Conservation (phyloP, 192 early-diverging fungal genomes). For the Gigaspora rosea region DNA sequence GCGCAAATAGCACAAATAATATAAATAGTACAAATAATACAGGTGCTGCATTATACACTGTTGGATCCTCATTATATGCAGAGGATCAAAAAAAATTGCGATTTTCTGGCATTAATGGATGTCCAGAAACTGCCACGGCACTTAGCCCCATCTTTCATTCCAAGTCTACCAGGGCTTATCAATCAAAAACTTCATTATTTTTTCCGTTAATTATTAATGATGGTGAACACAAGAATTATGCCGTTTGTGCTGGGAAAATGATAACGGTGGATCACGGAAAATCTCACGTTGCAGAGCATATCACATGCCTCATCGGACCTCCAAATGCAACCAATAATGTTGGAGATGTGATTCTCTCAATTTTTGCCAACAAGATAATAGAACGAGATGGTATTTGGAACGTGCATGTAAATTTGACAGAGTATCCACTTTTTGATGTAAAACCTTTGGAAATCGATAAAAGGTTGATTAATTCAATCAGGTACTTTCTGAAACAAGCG, state of each 20-base stretch:
- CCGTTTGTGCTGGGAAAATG: constrained; percentile 11
- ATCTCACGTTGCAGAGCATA: constrained; percentile 25
- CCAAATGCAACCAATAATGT: not conserved
- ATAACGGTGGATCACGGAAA: constrained; percentile 15
- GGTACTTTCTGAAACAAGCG: constrained; percentile 23
- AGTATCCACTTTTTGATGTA: constrained; percentile 16
- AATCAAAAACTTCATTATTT: constrained; percentile 12
- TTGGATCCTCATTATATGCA: not conserved
- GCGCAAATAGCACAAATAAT: no score
- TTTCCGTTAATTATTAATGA: constrained; percentile 17
- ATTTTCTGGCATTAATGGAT: constrained; percentile 10
- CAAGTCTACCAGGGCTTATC: not conserved
- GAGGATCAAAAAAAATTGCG: constrained; percentile 19
- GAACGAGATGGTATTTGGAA: not conserved
- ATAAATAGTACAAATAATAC: not conserved
- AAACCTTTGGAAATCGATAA: not conserved
- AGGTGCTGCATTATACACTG: not conserved
- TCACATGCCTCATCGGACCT: constrained; percentile 27
- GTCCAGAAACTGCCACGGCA: not conserved
- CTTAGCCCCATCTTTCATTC: constrained; percentile 15
- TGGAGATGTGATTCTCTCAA: constrained; percentile 15
- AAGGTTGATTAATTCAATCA: constrained; percentile 11
- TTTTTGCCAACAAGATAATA: constrained; percentile 17
- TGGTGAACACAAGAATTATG: constrained; percentile 1
- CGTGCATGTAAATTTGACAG: constrained; percentile 13